Evolutionary conservation across 2,329 filamentous ascomycete species (phyloP), one percentile per base, ranked within the genome.

Genomic region (Aureobasidium melanogenum): DNA sequence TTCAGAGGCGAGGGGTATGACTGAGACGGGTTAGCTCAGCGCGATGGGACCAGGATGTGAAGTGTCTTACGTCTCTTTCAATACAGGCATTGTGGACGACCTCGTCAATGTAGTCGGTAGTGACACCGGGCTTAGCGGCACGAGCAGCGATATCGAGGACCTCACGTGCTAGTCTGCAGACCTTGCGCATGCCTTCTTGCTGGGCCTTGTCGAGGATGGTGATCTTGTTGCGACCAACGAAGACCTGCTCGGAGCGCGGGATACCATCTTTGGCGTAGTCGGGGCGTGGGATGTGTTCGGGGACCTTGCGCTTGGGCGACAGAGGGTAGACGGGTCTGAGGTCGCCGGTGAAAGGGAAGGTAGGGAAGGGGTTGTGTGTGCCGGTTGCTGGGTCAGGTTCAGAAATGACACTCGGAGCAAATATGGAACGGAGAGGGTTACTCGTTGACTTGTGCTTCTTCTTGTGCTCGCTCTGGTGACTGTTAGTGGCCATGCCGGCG

Each of bases 1-100:
- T 97, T 97, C 36, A 97, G 80, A 1, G 93, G 91, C 0, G 93
- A 97, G 0, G 93, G 93, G 73, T 97, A 97, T 10, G 91, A 89
- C 92, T 97, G 22, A 12, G 8, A 44, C 1, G 2, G 10, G 39
- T 63, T 59, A 64, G 63, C 12, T 50, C 22, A 17, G 39, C 7
- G n/a, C 17, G 12, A n/a, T 2, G 26, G 15, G 39, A 5, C 19
- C 10, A 52, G 43, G 17, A 15, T 24, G 32, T 15, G 44, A 17
- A 3, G 22, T 3, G 34, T 74, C 88, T 77, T 77, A 97, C 93
- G 67, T 97, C 84, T 76, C 94, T 84, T 77, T 97, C 93, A 66
- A 97, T 79, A 72, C 91, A 97, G 56, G 93, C 94, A 68, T 96
- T 90, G 79, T 99, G 94, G 43, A 96, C 92, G 64, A 97, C 80